Evolutionary conservation across 371 early-diverging fungal species (phyloP), one percentile per base, ranked within the genome.

Genomic region (Syncephalastrum sp.): DNA sequence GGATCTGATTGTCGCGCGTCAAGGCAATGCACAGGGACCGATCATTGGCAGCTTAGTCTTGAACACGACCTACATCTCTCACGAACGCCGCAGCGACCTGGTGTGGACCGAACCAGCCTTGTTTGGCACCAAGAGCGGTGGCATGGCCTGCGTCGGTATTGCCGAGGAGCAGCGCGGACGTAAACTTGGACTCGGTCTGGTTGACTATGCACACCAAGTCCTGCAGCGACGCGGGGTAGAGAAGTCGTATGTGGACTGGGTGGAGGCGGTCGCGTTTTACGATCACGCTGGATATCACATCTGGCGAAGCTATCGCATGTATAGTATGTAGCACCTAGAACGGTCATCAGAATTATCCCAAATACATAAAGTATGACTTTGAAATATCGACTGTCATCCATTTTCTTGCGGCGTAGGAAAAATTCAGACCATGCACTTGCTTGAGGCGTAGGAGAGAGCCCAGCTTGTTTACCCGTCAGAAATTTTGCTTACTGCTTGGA

Each of bases 81-180:
- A 73, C 46, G 27, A 38, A 21, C n/a, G 58, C 5, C 65, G 79
- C 5, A 51, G 59, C 23, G 75, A 75, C 57, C 46, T 78, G 21
- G 63, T 75, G 16, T 74, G 80, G 80, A 64, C 65, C 10, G 63
- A 76, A 24, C 45, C 50, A 0, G 52, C 45, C 3, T 46, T 76
- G 33, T 70, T 70, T 63, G 71, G 67, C 4, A 6, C 27, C 6
- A 41, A 62, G 6, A 72, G 75, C 51, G 80, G 77, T 15, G 77
- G 73, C 12, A 70, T 79, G 72, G 70, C 80, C 21, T 76, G 80
- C 50, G 80, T 79, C 14, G 77, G 80, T 14, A 70, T 76, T 13
- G 71, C 75, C 1, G 56, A 51, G 5, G 70, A 76, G 33, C 60
- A 67, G 49, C 63, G 77, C 44, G 77, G 77, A 1, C 63, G 74